phyloP scores from a whole-genome alignment of 768 basidiomycete species.

The Trichaptum fuscoviolaceum region DNA sequence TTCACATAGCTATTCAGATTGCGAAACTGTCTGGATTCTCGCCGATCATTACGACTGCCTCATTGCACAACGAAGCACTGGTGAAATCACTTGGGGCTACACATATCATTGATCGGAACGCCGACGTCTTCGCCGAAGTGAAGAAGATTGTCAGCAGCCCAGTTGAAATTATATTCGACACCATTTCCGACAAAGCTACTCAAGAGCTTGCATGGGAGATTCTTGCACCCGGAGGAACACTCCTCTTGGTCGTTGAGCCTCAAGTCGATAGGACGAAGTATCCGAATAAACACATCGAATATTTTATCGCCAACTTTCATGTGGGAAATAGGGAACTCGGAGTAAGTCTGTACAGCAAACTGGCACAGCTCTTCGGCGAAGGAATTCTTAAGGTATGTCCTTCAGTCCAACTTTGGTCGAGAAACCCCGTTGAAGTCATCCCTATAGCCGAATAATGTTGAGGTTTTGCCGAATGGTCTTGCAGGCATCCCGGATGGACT shows the following conservation, averaged over 20 bases:
- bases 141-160: conserved; percentile 7
- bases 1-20: conserved; percentile 20
- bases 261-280: conserved; percentile 13
- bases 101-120: conserved; percentile 19
- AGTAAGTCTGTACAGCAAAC: conserved; percentile 24
- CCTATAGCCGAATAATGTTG: conserved; percentile 37
- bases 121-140: conserved; percentile 2
- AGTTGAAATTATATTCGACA: conserved; percentile 16
- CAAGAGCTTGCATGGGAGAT: conserved; percentile 32
- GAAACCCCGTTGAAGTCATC: neutral
- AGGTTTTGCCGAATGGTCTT: conserved; percentile 37
- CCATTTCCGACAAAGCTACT: conserved; percentile 31
- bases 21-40: conserved; percentile 22
- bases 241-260: conserved; percentile 14
- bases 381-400: conserved; percentile 26
- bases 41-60: conserved; percentile 26
- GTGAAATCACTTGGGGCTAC: conserved; percentile 27
- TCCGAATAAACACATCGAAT: conserved; percentile 16
- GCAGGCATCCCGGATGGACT: conserved; percentile 37
- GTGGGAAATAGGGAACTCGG: conserved; percentile 15
- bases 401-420: neutral
- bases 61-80: conserved; percentile 17
- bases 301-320: conserved; percentile 13
- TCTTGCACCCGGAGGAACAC: conserved; percentile 33
- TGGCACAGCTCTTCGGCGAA: conserved; percentile 25